Percentiles rank a stretch among this genome's conserved stretches.
Conservation (phyloP, 139 green algal species). For the Chlamydomonas sphaeroides region DNA sequence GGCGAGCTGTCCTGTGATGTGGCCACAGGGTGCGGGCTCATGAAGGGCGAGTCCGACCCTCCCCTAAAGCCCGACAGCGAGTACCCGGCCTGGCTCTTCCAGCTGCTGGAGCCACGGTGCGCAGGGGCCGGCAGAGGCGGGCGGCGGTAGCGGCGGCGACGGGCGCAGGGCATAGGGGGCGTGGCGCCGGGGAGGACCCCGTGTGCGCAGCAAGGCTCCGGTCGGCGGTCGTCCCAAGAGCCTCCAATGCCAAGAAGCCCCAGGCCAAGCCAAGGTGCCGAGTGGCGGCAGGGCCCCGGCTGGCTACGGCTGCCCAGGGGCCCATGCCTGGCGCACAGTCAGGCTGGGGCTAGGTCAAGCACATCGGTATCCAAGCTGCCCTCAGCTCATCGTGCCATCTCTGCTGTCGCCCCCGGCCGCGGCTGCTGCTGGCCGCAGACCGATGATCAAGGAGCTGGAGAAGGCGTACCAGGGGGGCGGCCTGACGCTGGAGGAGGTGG, state of each 20-base stretch:
- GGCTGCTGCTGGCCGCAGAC: not conserved
- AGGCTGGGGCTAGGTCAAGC: not conserved
- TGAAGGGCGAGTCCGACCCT: constrained; percentile 68
- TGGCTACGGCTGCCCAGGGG: not conserved
- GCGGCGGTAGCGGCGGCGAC: too few species aligned
- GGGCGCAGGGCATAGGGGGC: too few species aligned
- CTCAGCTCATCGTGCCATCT: not conserved
- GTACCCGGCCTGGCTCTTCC: constrained; percentile 73
- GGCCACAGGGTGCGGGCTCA: constrained; percentile 61
- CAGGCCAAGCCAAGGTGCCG: too few species aligned
- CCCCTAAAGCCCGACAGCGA: constrained; percentile 59
- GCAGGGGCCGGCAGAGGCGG: too few species aligned
- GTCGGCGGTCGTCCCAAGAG: too few species aligned
- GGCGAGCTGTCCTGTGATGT: constrained; percentile 56
- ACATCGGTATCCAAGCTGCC: not conserved
- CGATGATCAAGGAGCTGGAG: constrained; percentile 61
- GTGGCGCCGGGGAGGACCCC: too few species aligned
- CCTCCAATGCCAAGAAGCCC: too few species aligned
- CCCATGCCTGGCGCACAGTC: not conserved
- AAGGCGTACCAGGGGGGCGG: constrained; percentile 53
- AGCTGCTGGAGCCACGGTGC: constrained; percentile 42
- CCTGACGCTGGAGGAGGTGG: constrained; percentile 56
- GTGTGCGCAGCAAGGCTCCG: too few species aligned
- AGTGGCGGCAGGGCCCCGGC: not conserved
- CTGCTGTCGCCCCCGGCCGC: not conserved